These are phyloP conservation scores for Rasamsonia emersonii DNA, from an alignment of 2,329 filamentous ascomycete species.

Conservation along the genomic window DNA sequence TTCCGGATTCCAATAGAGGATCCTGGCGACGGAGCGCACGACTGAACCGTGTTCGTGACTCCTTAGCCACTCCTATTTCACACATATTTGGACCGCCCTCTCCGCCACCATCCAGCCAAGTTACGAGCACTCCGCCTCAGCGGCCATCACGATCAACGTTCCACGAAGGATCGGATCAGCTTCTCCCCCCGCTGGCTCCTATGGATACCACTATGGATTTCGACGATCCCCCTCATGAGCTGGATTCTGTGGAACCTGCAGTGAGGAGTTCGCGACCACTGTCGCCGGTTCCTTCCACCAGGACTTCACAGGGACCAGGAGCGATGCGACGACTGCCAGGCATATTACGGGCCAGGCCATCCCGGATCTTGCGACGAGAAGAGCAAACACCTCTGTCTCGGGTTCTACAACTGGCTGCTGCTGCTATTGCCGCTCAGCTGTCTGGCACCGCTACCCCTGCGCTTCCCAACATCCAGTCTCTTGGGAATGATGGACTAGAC, in stretches of 20 bases:
- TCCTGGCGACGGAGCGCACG: conserved; percentile 33
- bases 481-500: conserved; percentile 49
- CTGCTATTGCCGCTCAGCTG: conserved; percentile 56
- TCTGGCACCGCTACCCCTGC: conserved; percentile 52
- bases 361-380: conserved; percentile 45
- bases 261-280: conserved; percentile 20
- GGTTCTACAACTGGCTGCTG: conserved; percentile 54
- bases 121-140: conserved; percentile 18
- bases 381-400: conserved; percentile 56
- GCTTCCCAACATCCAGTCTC: conserved; percentile 46
- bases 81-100: conserved; percentile 35
- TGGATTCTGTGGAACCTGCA: conserved; percentile 35
- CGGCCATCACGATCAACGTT: conserved; percentile 21
- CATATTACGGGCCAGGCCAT: conserved; percentile 44
- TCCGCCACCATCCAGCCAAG: conserved; percentile 16
- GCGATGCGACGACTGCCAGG: conserved; percentile 32
- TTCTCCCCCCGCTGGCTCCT: conserved; percentile 26
- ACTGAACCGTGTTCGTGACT: conserved; percentile 35
- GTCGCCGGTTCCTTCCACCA: conserved; percentile 17
- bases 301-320: conserved; percentile 21
- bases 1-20: conserved; percentile 21
- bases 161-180: conserved; percentile 23
- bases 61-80: conserved; percentile 34
- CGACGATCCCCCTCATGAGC: conserved; percentile 29
- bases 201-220: conserved; percentile 35